These are phyloP conservation scores for Diversispora epigaea DNA, from an alignment of 192 early-diverging fungal genomes.

Conservation along the genomic window DNA sequence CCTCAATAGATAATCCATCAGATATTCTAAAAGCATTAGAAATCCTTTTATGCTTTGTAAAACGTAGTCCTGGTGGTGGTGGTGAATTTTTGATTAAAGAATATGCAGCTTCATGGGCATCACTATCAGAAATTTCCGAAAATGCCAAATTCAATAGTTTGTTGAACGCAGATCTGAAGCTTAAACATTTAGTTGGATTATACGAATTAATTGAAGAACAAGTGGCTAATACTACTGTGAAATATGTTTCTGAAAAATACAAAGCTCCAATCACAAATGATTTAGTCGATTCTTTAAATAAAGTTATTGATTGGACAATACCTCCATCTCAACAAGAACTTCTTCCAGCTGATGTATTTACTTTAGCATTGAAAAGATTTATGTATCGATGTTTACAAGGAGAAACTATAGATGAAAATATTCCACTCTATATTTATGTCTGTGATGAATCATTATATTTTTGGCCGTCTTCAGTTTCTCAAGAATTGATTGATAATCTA, in stretches of 20 bases:
- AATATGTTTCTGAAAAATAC: constrained; percentile 25
- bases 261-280: neutral
- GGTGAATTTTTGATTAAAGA: constrained; percentile 25
- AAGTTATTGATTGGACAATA: neutral
- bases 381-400: neutral
- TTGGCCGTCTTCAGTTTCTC: neutral
- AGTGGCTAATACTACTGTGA: constrained; percentile 2
- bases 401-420: too few species aligned
- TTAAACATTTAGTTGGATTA: constrained; percentile 27
- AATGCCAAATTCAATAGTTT: constrained; percentile 1
- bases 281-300: neutral
- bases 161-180: neutral
- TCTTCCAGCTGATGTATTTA: constrained; percentile 7
- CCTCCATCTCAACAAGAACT: neutral
- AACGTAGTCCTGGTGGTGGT: constrained; percentile 14
- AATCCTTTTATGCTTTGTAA: constrained; percentile 34
- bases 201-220: constrained; percentile 31
- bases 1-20: constrained; percentile 11
- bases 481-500: neutral
- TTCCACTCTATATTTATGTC: neutral
- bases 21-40: constrained; percentile 26
- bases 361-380: constrained; percentile 17
- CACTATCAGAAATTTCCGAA: neutral
- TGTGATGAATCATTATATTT: neutral
- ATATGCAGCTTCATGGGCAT: constrained; percentile 23